A percentile compares a stretch with the other conserved stretches of the same genome.
phyloP scores from a whole-genome alignment of 2,329 filamentous ascomycete species.

The Cladophialophora immunda region DNA sequence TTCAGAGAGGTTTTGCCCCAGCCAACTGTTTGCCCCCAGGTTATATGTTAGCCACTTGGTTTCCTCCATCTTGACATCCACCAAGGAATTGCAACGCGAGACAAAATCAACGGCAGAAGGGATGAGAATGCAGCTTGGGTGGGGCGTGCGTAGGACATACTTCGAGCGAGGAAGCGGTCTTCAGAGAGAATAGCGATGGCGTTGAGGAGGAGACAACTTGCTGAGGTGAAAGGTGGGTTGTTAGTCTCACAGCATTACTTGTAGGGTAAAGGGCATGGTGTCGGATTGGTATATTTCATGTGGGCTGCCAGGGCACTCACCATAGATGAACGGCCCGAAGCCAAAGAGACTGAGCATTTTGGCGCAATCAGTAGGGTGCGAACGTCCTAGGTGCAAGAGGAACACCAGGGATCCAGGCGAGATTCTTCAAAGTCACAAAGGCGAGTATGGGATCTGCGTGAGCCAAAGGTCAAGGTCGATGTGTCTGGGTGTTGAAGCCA shows the following conservation, averaged over 20 bases:
- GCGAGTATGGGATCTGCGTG: not conserved
- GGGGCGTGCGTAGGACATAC: conserved; percentile 35
- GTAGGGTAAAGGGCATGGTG: not conserved
- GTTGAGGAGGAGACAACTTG: conserved; percentile 77
- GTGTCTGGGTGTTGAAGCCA: conserved; percentile 10
- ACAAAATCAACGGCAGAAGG: not conserved
- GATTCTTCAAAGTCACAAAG: not conserved
- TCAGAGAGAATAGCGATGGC: conserved; percentile 92
- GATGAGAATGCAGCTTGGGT: not conserved
- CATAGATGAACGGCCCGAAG: conserved; percentile 44
- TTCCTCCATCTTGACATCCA: not conserved
- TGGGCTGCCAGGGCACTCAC: conserved; percentile 14
- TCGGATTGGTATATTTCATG: not conserved
- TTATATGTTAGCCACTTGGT: not conserved
- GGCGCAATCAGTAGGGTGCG: not conserved
- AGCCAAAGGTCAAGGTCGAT: not conserved
- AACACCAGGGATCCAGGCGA: not conserved
- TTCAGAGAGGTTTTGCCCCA: conserved; percentile 67
- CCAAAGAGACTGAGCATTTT: conserved; percentile 45
- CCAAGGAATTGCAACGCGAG: conserved; percentile 11
- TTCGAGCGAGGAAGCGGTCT: conserved; percentile 89
- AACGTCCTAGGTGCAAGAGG: not conserved
- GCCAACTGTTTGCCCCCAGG: conserved; percentile 68
- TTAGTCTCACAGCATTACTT: conserved; percentile 14
- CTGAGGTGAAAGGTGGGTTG: conserved; percentile 39